Evolutionary conservation across 768 basidiomycete genomes (phyloP).

Genomic region (Auriscalpium vulgare): DNA sequence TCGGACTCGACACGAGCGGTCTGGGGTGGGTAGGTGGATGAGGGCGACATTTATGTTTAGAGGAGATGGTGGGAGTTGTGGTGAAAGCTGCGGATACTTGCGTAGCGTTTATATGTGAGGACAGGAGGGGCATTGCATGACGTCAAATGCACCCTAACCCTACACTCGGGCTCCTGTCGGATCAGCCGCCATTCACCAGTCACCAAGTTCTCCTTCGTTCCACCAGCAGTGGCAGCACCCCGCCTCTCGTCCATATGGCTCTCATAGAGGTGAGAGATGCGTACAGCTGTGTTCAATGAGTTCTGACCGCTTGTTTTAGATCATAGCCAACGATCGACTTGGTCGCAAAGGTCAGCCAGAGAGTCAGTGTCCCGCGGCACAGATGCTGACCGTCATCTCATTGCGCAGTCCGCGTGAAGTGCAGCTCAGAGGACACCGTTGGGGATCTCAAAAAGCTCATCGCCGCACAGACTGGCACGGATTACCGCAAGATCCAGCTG

Average conservation of each 20-base stretch:
- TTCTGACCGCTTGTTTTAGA: slow-evolving; percentile 31
- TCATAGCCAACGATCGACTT: slow-evolving; percentile 93
- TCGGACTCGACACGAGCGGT: not conserved
- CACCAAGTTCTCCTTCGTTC: not conserved
- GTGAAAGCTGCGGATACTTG: no score
- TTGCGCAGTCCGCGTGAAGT: slow-evolving; percentile 82
- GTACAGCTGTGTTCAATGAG: not conserved
- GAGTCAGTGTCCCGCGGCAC: not conserved
- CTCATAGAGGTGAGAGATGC: not conserved
- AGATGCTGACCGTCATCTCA: no score
- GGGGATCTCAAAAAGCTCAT: slow-evolving; percentile 97
- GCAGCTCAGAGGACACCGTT: slow-evolving; percentile 91
- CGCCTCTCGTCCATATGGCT: not conserved
- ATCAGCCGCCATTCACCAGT: no score
- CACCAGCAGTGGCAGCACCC: not conserved
- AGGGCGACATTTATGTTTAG: no score
- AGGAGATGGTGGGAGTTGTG: no score
- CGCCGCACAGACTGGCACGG: slow-evolving; percentile 91
- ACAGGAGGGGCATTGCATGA: not conserved
- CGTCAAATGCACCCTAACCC: not conserved
- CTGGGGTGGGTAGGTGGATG: no score
- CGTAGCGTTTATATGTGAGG: no score
- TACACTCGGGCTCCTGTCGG: not conserved
- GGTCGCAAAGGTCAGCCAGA: slow-evolving; percentile 77
- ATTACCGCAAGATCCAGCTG: slow-evolving; percentile 75